A percentile compares a stretch with the other conserved stretches of the same genome.
Conservation (phyloP, 139 green algal genomes). For the Marvania coccoides region DNA sequence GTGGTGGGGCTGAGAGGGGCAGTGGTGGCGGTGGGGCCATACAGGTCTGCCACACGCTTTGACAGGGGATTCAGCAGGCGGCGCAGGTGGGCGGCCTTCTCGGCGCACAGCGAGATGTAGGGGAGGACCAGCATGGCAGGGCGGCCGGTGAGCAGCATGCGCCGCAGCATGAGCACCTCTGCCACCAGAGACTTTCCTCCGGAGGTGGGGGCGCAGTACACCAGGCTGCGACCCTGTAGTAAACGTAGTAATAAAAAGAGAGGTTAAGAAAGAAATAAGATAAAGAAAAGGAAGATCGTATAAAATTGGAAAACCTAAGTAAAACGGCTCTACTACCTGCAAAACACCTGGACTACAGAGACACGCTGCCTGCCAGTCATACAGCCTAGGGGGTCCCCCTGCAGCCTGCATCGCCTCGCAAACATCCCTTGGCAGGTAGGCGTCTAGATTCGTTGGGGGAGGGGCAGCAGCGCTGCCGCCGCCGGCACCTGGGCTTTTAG, state of each 20-base stretch:
- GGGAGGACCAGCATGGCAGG: slow-evolving; percentile 49
- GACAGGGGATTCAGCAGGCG: slow-evolving; percentile 34
- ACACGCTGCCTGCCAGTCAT: slow-evolving; percentile 72
- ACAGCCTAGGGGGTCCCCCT: slow-evolving; percentile 50
- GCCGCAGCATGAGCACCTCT: slow-evolving; percentile 72
- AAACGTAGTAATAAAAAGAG: background rate
- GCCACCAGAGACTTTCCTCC: slow-evolving; percentile 83
- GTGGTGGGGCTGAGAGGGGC: slow-evolving; percentile 1
- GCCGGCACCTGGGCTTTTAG: too few relatives aligned
- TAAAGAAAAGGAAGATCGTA: background rate
- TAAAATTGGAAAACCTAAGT: background rate
- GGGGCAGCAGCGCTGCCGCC: too few relatives aligned
- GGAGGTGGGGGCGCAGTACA: slow-evolving; percentile 82
- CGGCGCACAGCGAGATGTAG: slow-evolving; percentile 52
- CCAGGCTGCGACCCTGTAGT: slow-evolving; percentile 40
- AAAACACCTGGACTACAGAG: slow-evolving; percentile 52
- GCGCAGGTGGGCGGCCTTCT: slow-evolving; percentile 40
- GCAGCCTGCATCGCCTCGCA: slow-evolving; percentile 3
- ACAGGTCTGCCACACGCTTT: slow-evolving; percentile 22
- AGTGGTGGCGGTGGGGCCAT: slow-evolving; percentile 1
- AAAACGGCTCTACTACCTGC: background rate
- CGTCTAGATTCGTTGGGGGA: too few relatives aligned
- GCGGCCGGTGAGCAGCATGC: slow-evolving; percentile 24
- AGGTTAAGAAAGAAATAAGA: background rate
- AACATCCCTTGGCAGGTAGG: slow-evolving; percentile 18